Conservation (phyloP, 164 flowering plant species). For the Nymphaea colorata region DNA sequence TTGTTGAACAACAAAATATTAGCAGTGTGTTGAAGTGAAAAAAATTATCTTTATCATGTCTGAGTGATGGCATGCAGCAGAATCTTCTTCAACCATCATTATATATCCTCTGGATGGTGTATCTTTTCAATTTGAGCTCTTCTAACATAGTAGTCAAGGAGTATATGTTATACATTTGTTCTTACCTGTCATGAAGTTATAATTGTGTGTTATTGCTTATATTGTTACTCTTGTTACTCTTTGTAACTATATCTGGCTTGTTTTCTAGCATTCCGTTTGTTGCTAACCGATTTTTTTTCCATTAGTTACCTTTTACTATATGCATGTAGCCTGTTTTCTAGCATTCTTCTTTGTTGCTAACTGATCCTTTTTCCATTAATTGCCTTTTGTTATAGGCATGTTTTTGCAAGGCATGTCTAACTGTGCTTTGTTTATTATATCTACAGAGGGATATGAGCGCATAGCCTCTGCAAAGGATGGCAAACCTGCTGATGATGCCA, state of each 20-base stretch:
- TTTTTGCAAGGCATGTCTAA: too few species aligned
- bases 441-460: conserved; percentile 82
- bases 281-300: background rate
- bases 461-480: conserved; percentile 49
- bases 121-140: too few species aligned
- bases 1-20: background rate
- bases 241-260: too few species aligned
- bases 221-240: too few species aligned
- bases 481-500: conserved; percentile 10
- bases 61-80: too few species aligned
- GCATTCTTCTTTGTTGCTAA: background rate
- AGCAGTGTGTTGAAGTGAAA: background rate
- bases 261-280: too few species aligned
- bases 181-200: too few species aligned
- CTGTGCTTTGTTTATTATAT: background rate
- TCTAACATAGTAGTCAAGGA: too few species aligned
- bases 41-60: background rate
- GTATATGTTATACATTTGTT: too few species aligned
- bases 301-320: background rate
- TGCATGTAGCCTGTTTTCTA: background rate
- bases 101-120: too few species aligned
- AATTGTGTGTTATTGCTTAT: too few species aligned
- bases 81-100: too few species aligned
- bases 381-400: background rate
- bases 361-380: background rate